Base-by-base conservation (phyloP, 768 basidiomycete species). In the Termitomyces sp. region DNA sequence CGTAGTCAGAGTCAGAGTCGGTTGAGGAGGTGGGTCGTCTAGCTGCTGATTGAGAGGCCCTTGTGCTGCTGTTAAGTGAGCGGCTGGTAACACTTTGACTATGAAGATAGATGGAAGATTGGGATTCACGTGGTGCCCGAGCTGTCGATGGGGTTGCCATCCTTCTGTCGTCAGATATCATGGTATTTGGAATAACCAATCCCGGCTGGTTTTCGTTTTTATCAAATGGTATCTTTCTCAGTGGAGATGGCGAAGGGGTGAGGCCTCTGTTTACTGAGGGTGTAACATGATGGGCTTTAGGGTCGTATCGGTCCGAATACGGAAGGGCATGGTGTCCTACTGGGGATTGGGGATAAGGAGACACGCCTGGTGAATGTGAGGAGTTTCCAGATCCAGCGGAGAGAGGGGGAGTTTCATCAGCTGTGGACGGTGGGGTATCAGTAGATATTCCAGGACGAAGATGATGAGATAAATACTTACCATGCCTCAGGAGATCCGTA, bases 161-260 rank as follows among this genome's bases (percentile, higher is more conserved):
- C 30, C 53, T 35, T 28, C 38, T 49, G 24, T 52, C 51, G 41
- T 53, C 19, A 54, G 52, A 54, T 21, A 52, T 45, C 32, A 51
- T 58, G 45, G 22, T 43, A 22, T 37, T 48, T 15, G 64, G 47
- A 11, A 47, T 53, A 15, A 49, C 65, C 57, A 64, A 68, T 56
- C 66, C 61, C 1, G 71, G 68, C 42, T 66, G 70, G 60, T 72
- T 71, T 59, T 77, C 79, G 62, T 77, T 73, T 60, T 79, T 79
- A 54, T 85, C 83, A 58, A 86, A 78, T 65, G 87, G 80, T 9
- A 81, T 79, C 57, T 85, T 68, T 5, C 74, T 68, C 7, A 74
- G 65, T 5, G 65, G 65, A 42, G 66, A 62, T 44, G 66, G 65
- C 26, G 71, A 62, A 30, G 67, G 56, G 7, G 62, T 51, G 11